Conservation (phyloP, 106 monocot species). For the Acorus gramineus region DNA sequence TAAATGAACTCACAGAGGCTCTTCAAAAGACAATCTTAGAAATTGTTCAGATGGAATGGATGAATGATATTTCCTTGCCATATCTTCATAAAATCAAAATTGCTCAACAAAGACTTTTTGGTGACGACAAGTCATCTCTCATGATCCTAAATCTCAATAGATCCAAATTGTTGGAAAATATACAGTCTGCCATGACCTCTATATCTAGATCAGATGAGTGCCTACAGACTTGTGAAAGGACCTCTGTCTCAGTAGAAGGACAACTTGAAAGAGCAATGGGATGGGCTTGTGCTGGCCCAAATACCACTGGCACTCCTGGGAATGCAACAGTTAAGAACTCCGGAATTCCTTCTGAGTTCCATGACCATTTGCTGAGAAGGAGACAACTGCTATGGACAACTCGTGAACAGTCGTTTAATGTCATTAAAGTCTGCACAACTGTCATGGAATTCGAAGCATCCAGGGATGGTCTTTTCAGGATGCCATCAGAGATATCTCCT, state of each 20-base stretch:
- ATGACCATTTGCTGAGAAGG: conserved; percentile 72
- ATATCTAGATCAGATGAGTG: conserved; percentile 52
- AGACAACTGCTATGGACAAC: conserved; percentile 45
- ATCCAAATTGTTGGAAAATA: conserved; percentile 53
- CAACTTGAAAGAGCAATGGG: conserved; percentile 98
- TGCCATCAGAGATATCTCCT: conserved; percentile 38
- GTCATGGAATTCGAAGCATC: conserved; percentile 95
- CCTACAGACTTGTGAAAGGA: conserved; percentile 67
- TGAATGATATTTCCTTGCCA: conserved; percentile 49
- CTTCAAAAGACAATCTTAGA: conserved; percentile 56
- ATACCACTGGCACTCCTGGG: conserved; percentile 11
- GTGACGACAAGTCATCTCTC: conserved; percentile 36
- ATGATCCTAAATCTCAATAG: conserved; percentile 55
- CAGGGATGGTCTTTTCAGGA: conserved; percentile 63
- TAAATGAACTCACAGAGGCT: conserved; percentile 53
- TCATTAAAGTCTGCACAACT: conserved; percentile 61
- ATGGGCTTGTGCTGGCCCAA: conserved; percentile 88
- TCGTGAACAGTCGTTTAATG: conserved; percentile 57
- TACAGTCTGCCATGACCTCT: conserved; percentile 60
- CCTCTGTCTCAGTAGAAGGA: conserved; percentile 60
- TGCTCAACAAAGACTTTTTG: conserved; percentile 40
- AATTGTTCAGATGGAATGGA: conserved; percentile 80
- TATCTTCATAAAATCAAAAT: conserved; percentile 34
- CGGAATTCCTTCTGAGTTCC: conserved; percentile 84
- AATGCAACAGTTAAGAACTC: conserved; percentile 36